Base-by-base conservation (phyloP, 805 yeast genomes). In the Candida wancherniae region DNA sequence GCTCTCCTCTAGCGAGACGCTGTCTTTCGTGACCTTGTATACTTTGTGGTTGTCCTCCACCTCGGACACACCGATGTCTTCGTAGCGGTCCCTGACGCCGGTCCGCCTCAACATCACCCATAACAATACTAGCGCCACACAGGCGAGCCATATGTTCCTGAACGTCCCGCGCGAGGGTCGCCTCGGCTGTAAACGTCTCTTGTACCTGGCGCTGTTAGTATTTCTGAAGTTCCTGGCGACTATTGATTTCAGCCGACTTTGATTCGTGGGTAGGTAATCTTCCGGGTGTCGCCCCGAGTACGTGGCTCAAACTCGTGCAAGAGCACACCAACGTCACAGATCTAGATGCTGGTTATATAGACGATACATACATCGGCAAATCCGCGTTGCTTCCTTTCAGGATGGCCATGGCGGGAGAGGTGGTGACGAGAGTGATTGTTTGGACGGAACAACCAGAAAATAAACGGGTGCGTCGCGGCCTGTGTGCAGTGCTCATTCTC, bases 341-440 rank as follows among this genome's bases (percentile, higher is more conserved):
- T n/a, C n/a, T n/a, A n/a, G n/a, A n/a, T n/a, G n/a, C n/a, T n/a
- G n/a, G n/a, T n/a, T 9, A 6, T 18, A 18, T 7, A n/a, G 22
- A 11, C 5, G 17, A 17, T 17, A 57, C 60, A 26, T 66, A 53
- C 58, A 68, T 50, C 28, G 78, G 79, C 36, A 73, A 63, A 37
- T 69, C 77, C 19, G 65, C 48, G 53, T 63, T 68, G 22, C 27
- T 32, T 30, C 33, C 35, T 29, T 36, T 43, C 15, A 31, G 37
- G 24, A 28, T 20, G 29, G 35, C 35, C 44, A 43, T 43, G 26
- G 24, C 23, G 31, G 26, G 26, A 6, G 16, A 21, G 25, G 31
- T 28, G 31, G 19, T 21, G 12, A 22, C 27, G 8, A 10, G 24
- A n/a, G 12, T 5, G 10, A 17, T n/a, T n/a, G 19, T n/a, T 14